Conservation (phyloP, 2,329 filamentous ascomycete species). For the Xylariaceae sp. region DNA sequence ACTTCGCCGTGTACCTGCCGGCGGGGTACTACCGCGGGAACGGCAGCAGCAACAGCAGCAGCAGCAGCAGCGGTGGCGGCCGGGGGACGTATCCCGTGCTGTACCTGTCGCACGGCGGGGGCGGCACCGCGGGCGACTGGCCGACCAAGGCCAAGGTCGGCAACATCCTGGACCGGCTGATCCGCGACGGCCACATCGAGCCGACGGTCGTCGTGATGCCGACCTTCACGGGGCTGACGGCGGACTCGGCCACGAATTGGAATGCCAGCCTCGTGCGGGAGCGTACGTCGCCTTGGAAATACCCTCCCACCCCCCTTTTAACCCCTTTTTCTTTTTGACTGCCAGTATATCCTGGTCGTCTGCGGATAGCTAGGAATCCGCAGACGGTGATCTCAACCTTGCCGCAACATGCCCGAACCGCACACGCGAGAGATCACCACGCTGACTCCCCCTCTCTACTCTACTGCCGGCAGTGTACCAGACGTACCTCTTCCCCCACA, state of each 20-base stretch:
- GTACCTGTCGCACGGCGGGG: slow-evolving; percentile 23
- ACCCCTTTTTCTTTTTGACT: too few species aligned
- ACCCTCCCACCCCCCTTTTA: too few species aligned
- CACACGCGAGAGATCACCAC: too few species aligned
- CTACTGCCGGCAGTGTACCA: slow-evolving; percentile 20
- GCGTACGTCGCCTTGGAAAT: too few species aligned
- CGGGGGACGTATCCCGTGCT: slow-evolving; percentile 22
- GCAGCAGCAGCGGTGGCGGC: too few species aligned
- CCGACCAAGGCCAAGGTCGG: slow-evolving; percentile 20
- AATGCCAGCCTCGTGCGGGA: too few species aligned
- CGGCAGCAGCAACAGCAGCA: slow-evolving; percentile 9
- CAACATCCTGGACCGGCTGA: slow-evolving; percentile 23
- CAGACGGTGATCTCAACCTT: too few species aligned
- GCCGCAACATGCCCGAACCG: too few species aligned
- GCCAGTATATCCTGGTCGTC: too few species aligned
- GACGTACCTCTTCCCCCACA: slow-evolving; percentile 20
- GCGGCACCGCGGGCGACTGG: slow-evolving; percentile 24
- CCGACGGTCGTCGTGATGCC: slow-evolving; percentile 23
- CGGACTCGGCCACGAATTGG: neutral
- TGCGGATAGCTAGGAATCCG: too few species aligned
- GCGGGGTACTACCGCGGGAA: slow-evolving; percentile 18
- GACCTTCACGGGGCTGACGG: slow-evolving; percentile 20
- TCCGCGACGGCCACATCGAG: slow-evolving; percentile 18
- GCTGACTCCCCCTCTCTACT: neutral
- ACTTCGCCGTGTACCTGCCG: slow-evolving; percentile 21